Base-by-base conservation (phyloP, 306 rosid species). In the Cucurbita maxima region DNA sequence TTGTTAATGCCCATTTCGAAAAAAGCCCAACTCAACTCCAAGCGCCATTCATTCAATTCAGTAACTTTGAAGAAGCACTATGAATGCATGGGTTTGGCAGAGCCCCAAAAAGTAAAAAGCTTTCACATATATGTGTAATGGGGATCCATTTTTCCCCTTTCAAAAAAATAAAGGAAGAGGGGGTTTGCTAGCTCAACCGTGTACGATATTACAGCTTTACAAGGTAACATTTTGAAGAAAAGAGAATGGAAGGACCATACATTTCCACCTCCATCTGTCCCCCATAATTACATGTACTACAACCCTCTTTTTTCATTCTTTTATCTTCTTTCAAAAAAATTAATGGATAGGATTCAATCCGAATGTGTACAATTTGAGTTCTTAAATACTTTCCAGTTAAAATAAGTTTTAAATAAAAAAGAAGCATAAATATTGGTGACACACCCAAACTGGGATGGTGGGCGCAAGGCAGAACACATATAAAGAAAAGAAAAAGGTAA, bases 251-350 rank as follows among this genome's bases (percentile, higher is more conserved):
- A 64, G 71, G 71, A 64, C 71, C 52, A 64, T 64, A 19, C 53
- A 64, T 64, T 64, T 64, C 71, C 71, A 64, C 71, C 71, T 41
- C 71, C 53, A 64, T 64, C 53, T 64, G 52, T 64, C 53, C 53
- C 71, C 53, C 53, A 40, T 64, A 61, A 38, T 61, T 61, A 38
- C 69, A 61, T 15, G 69, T 61, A 61, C 69, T 38, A 47, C 10
- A 47, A 10, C 38, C 8, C 71, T 45, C 53, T 18, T 36, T 64
- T 64, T 19, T 44, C 48, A 37, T 61, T 61, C 25, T 61, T 38
- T 43, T 64, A 9, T n/a, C 51, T 3, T 41, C 25, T 64, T 61
- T 61, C 3, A 37, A 61, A 37, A 61, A 7, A 37, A 61, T 36
- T 3, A 61, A 59, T 34, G 66, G 66, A 59, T 59, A 14, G 66